phyloP scores from a whole-genome alignment of 768 basidiomycete genomes.

The Russula virescens region DNA sequence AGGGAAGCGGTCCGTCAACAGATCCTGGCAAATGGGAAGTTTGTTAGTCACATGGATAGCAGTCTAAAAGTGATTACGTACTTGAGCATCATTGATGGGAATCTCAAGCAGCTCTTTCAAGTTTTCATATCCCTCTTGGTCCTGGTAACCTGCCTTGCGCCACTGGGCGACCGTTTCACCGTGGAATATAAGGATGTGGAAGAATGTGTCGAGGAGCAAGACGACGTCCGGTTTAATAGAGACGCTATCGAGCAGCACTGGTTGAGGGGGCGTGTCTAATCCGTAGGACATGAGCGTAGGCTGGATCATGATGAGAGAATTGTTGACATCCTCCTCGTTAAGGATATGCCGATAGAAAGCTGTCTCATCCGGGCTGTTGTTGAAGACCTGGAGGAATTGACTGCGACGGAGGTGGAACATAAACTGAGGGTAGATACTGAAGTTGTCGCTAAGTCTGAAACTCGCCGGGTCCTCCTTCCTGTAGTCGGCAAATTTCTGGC shows the following conservation, averaged over 20 bases:
- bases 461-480: slow-evolving; percentile 94
- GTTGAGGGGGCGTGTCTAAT: slow-evolving; percentile 86
- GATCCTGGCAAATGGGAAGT: slow-evolving; percentile 52
- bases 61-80: slow-evolving; percentile 29
- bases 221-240: slow-evolving; percentile 97
- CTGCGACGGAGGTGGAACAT: slow-evolving; percentile 98
- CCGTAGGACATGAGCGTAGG: slow-evolving; percentile 99
- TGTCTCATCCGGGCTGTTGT: slow-evolving; percentile 99
- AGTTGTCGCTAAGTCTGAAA: slow-evolving; percentile 91
- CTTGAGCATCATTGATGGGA: slow-evolving; percentile 87
- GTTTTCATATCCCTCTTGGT: slow-evolving; percentile 98
- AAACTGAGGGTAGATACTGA: slow-evolving; percentile 99
- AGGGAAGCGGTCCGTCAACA: slow-evolving; percentile 92
- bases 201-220: slow-evolving; percentile 96
- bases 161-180: slow-evolving; percentile 96
- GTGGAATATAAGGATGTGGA: slow-evolving; percentile 99
- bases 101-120: slow-evolving; percentile 88
- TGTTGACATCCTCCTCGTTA: slow-evolving; percentile 98
- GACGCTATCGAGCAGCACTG: slow-evolving; percentile 93
- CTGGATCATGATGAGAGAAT: slow-evolving; percentile 99
- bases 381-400: slow-evolving; percentile 99
- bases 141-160: slow-evolving; percentile 97
- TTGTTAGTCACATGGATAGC: slow-evolving; percentile 1
- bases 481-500: slow-evolving; percentile 99
- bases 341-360: slow-evolving; percentile 97